phyloP scores from a whole-genome alignment of 2,329 filamentous ascomycete species.

The Fusarium palustre region DNA sequence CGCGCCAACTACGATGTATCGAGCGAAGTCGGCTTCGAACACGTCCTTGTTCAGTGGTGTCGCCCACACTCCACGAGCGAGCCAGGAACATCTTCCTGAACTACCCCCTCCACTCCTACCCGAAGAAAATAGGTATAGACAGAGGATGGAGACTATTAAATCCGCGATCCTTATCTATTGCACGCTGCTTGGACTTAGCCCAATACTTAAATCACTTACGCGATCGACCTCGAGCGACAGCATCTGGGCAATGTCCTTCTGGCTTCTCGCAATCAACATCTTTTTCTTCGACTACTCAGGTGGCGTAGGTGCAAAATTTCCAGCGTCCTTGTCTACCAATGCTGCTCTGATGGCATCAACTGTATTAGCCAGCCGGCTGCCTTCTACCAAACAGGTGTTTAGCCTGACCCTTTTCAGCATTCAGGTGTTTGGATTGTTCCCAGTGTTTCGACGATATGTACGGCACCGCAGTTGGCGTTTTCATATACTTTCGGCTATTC shows the following conservation, averaged over 20 bases:
- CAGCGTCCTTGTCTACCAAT: constrained; percentile 86
- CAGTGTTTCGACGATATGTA: constrained; percentile 93
- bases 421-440: constrained; percentile 95
- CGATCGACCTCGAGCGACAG: constrained; percentile 91
- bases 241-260: constrained; percentile 97
- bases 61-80: constrained; percentile 45
- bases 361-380: constrained; percentile 88
- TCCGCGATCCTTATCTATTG: constrained; percentile 94
- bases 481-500: constrained; percentile 79
- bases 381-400: constrained; percentile 93
- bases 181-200: constrained; percentile 88
- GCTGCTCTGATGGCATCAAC: constrained; percentile 97
- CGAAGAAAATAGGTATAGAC: constrained; percentile 58
- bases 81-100: constrained; percentile 49
- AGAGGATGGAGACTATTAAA: constrained; percentile 83
- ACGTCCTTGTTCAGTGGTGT: constrained; percentile 61
- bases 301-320: constrained; percentile 71
- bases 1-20: constrained; percentile 46
- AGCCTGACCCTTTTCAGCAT: constrained; percentile 95
- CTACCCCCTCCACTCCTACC: constrained; percentile 48
- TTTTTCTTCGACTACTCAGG: constrained; percentile 98
- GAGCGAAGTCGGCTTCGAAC: constrained; percentile 66
- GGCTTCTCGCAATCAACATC: constrained; percentile 93
- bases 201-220: constrained; percentile 97
- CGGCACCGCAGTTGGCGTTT: constrained; percentile 84